Evolutionary conservation across 2,329 filamentous ascomycete species (phyloP), one percentile per base, ranked within the genome.

Genomic region (Fusarium musae): DNA sequence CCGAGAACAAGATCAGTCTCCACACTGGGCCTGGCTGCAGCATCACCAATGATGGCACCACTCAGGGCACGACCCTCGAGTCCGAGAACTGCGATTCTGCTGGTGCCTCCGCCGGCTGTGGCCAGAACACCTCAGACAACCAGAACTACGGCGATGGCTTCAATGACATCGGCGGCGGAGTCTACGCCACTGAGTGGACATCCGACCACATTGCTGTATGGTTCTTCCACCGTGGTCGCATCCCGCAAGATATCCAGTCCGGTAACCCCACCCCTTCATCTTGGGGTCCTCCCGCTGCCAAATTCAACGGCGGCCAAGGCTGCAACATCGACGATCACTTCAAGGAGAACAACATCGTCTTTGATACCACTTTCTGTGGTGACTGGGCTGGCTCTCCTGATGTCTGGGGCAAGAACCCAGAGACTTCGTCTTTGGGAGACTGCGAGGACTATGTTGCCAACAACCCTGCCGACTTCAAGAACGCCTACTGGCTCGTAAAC

Each of bases 321-420:
- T 98, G 96, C 82, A 84, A 95, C 75, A 92, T 97, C 72, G 85
- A 91, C 68, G 73, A 82, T 3, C 87, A 92, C 81, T 97, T 98
- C 84, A 84, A 84, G 67, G 82, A 92, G 67, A 88, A 97, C 84
- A 89, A 92, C 76, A 90, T 98, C 72, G 89, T 96, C 72, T 91
- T 96, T 81, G 90, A 96, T 83, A 96, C 91, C 2, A 93, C 93
- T 10, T 94, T 97, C 81, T 98, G 95, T 82, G 95, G 95, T 26
- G 89, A 92, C 78, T 97, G 95, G 95, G 95, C 95, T 12, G 93
- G 93, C 30, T 80, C 84, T 46, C 61, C 75, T 19, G 64, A 72
- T 8, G 89, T 91, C 39, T 97, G 93, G 92, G 77, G 78, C 54
- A 78, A 80, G 37, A 86, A 91, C 67, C 70, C 82, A 9, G 86